A percentile compares a stretch with the other conserved stretches of the same genome.
These are phyloP conservation scores for Paxillus ammoniavirescens DNA, from an alignment of 768 basidiomycete genomes.

Conservation along the genomic window DNA sequence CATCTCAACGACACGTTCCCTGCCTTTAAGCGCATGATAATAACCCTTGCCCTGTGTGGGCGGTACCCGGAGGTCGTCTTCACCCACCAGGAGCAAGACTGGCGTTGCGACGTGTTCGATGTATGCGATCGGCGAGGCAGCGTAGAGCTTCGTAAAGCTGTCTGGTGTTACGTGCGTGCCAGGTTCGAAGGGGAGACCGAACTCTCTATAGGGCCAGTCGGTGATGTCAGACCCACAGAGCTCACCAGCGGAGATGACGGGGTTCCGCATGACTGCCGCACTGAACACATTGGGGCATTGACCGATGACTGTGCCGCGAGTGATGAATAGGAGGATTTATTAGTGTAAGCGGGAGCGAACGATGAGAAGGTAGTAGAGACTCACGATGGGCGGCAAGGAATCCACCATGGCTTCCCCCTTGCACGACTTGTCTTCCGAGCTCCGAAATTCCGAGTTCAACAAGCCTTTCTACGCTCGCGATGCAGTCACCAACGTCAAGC, in stretches of 20 bases:
- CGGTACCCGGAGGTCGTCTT: slow-evolving; percentile 59
- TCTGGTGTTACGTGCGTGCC: slow-evolving; percentile 42
- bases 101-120: slow-evolving; percentile 50
- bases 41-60: slow-evolving; percentile 60
- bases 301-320: slow-evolving; percentile 49
- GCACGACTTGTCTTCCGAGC: slow-evolving; percentile 51
- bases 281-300: slow-evolving; percentile 60
- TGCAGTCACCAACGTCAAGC: slow-evolving; percentile 65
- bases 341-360: background rate
- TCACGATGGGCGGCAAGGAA: slow-evolving; percentile 59
- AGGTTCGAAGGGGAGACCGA: slow-evolving; percentile 34
- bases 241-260: slow-evolving; percentile 63
- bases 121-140: slow-evolving; percentile 55
- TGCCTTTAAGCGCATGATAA: slow-evolving; percentile 63
- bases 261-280: slow-evolving; percentile 65
- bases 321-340: background rate
- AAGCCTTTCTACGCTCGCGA: slow-evolving; percentile 52
- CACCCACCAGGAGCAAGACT: slow-evolving; percentile 59
- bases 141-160: slow-evolving; percentile 42
- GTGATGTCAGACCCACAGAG: slow-evolving; percentile 63
- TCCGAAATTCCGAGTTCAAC: slow-evolving; percentile 48
- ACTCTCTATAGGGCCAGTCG: slow-evolving; percentile 59
- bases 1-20: slow-evolving; percentile 48
- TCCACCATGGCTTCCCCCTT: slow-evolving; percentile 72
- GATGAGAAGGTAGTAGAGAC: slow-evolving; percentile 16